Percentiles rank a stretch among this genome's conserved stretches.
Conservation (phyloP, 148 eudicot genomes). For the Rhododendron ovatum region DNA sequence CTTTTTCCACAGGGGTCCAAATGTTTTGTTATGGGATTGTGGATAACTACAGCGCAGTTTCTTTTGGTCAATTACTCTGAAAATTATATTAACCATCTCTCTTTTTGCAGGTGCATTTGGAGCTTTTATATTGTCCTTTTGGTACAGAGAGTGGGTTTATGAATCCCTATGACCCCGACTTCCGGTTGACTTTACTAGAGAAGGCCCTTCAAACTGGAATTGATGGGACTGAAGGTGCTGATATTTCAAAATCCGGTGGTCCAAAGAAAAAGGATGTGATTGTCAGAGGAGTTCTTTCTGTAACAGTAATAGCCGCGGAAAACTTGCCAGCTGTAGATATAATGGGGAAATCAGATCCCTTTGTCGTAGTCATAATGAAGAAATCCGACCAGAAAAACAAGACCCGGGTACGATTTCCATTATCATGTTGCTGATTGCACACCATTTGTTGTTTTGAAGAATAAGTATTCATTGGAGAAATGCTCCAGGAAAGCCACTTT, state of each 20-base stretch:
- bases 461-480: not conserved
- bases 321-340: conserved; percentile 68
- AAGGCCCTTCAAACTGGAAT: conserved; percentile 49
- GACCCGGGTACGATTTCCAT: conserved; percentile 60
- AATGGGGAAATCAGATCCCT: conserved; percentile 83
- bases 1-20: not conserved
- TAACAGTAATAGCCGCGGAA: conserved; percentile 73
- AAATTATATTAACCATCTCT: not conserved
- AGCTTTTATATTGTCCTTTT: conserved; percentile 74
- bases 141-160: conserved; percentile 47
- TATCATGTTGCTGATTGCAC: not conserved
- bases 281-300: conserved; percentile 80
- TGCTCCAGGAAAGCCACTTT: not conserved
- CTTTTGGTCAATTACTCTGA: not conserved
- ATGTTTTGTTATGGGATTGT: not conserved
- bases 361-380: conserved; percentile 56
- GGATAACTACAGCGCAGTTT: not conserved
- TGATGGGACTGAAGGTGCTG: conserved; percentile 30
- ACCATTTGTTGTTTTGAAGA: not conserved
- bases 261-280: conserved; percentile 52
- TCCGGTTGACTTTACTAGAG: conserved; percentile 61
- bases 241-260: conserved; percentile 29
- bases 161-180: conserved; percentile 43
- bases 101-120: conserved; percentile 62
- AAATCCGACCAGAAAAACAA: conserved; percentile 62